These are phyloP conservation scores for sorghum (Sorghum bicolor) DNA, from an alignment of 176 grass and related monocot genomes.

Conservation along the genomic window DNA sequence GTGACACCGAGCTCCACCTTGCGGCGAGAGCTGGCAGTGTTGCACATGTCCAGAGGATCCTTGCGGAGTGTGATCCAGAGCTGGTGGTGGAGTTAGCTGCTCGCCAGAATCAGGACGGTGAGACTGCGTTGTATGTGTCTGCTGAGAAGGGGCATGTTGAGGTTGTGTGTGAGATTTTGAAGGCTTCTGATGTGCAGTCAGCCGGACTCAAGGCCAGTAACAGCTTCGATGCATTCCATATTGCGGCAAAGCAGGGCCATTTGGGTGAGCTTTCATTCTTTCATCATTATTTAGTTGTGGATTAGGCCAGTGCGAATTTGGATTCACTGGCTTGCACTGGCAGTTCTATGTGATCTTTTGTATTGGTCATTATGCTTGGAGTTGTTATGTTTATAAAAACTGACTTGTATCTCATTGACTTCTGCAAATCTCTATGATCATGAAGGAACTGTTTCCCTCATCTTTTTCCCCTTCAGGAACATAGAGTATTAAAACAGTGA, in stretches of 20 bases:
- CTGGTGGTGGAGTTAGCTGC: constrained; percentile 49
- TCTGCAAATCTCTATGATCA: background rate
- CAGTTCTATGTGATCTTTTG: background rate
- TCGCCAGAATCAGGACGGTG: constrained; percentile 69
- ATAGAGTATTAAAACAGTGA: background rate
- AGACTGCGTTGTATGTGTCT: constrained; percentile 75
- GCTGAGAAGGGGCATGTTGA: constrained; percentile 78
- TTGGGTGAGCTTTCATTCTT: constrained; percentile 57
- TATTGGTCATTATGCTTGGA: background rate
- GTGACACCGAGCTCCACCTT: constrained; percentile 67
- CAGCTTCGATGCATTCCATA: constrained; percentile 85
- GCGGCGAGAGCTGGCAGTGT: constrained; percentile 77
- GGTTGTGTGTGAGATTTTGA: constrained; percentile 77
- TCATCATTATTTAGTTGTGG: background rate
- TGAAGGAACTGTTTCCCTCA: background rate
- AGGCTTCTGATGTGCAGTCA: constrained; percentile 62
- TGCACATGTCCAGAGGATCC: constrained; percentile 58
- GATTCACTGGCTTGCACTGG: background rate
- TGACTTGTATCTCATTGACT: constrained; percentile 17
- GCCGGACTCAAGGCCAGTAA: constrained; percentile 69
- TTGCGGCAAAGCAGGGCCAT: constrained; percentile 88
- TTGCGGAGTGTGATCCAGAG: constrained; percentile 49
- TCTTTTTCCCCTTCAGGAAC: background rate
- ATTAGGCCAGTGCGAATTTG: background rate
- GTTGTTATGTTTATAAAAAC: constrained; percentile 5